Evolutionary conservation across 108 stramenopile species (phyloP), one percentile per base, ranked within the genome.

Genomic region (Skeletonema tropicum): DNA sequence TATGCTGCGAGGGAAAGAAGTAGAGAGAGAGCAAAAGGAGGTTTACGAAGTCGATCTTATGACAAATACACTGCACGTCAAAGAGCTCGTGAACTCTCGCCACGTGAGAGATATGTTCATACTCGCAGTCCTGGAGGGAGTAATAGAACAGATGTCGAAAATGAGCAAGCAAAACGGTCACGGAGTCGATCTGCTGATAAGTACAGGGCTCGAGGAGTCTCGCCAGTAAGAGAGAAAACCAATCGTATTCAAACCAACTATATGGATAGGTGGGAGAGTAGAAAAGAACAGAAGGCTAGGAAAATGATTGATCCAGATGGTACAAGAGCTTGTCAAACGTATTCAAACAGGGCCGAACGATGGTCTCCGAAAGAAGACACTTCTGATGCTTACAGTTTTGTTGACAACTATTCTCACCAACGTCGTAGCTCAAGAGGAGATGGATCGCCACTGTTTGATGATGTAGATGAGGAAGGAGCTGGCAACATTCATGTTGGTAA

Each of bases 361-460:
- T 64, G 64, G 64, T 64, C 64, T 32, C 64, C 64, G 45, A 41
- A 64, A 39, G 32, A 64, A 64, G 15, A 41, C 36, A 35, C 66
- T 25, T 3, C 42, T 26, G 4, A 55, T 39, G 45, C 19, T 23
- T 23, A 23, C 25, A 7, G n/a, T 55, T 15, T 10, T 55, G 15
- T 25, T 55, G 52, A 55, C 6, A 55, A 21, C 21, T 55, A 21
- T 55, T 6, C 23, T 55, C 52, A 23, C 23, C 21, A 55, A 55
- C 52, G 52, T 23, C 23, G 52, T 9, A 55, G 21, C 7, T 55
- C 52, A 55, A 23, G 63, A 7, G 64, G 64, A 10, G 55, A 60
- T 19, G 49, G 57, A 11, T 62, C 66, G n/a, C 70, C 67, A 6
- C 31, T 66, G 14, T 70, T 77, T 42, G 59, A 77, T 32, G 76